Base-by-base conservation (phyloP, 352 stramenopile species). In the Globisporangium recalcitrans region DNA sequence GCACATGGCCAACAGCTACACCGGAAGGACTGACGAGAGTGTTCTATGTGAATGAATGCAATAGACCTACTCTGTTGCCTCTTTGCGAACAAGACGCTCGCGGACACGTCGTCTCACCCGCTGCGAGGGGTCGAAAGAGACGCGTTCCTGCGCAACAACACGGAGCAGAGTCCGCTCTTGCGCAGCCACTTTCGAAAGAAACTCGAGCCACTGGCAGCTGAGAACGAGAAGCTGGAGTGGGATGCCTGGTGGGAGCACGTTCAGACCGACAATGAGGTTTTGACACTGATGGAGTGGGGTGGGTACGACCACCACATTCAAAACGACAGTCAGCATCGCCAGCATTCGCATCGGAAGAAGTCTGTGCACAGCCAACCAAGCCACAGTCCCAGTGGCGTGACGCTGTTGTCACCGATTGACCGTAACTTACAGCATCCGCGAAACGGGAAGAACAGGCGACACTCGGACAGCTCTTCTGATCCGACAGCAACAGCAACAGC, bases 41-140 rank as follows among this genome's bases (percentile, higher is more conserved):
- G 4, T 13, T 42, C 42, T 53, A 16, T n/a, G 10, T 26, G 22
- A 13, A 19, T 54, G 13, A 14, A 46, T 6, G 13, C 26, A 8
- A 10, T 22, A 88, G 78, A 84, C 68, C 62, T 84, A 14, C 54
- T 85, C 3, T 85, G 72, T 48, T 74, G 74, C 36, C 68, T 88
- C n/a, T 64, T 79, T 29, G 63, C 66, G 52, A 83, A 75, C 65
- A 67, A 68, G n/a, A 69, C 78, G 60, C 52, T 81, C 21, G 44
- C 31, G 29, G 32, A 24, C 32, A 62, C 61, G 19, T 62, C 44
- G 19, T 34, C 51, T 24, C 38, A 54, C 2, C 59, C 59, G 8
- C 26, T 65, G 5, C 16, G 21, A 16, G 59, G 59, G 16, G 27
- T 46, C 16, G 59, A 65, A 49, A 42, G 52, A 52, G 61, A 62